Conservation (phyloP, 2,329 filamentous ascomycete genomes). For the Nannizziopsis barbatae region DNA sequence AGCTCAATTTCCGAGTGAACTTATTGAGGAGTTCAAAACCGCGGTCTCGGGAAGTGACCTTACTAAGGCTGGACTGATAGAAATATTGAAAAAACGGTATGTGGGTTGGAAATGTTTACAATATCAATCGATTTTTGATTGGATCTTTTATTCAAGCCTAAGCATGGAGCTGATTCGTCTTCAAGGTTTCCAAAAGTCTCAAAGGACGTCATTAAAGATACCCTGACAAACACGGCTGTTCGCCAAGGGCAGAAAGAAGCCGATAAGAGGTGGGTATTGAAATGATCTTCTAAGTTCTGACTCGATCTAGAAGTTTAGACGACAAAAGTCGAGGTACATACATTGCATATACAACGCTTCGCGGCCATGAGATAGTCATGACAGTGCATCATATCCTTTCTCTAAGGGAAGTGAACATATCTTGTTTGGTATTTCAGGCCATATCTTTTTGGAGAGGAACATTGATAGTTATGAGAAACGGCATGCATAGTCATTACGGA, state of each 20-base stretch:
- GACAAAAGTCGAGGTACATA: no score
- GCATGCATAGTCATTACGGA: no score
- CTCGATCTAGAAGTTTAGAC: no score
- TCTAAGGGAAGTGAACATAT: no score
- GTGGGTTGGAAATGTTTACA: constrained; percentile 16
- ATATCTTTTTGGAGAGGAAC: no score
- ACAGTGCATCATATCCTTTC: no score
- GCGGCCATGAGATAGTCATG: no score
- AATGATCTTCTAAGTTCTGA: constrained; percentile 18
- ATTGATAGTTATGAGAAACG: no score
- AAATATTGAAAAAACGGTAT: constrained; percentile 59
- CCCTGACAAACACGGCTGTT: constrained; percentile 54
- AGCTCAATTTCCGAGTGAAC: constrained; percentile 46
- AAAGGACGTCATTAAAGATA: constrained; percentile 59
- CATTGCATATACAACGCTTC: no score
- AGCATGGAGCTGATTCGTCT: constrained; percentile 11
- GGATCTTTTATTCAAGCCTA: neutral
- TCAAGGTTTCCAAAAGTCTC: constrained; percentile 56
- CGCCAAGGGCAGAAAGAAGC: constrained; percentile 50
- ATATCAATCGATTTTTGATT: neutral
- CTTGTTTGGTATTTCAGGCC: no score
- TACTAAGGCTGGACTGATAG: constrained; percentile 62
- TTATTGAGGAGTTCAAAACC: constrained; percentile 56
- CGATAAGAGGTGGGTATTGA: constrained; percentile 55
- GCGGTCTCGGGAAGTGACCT: constrained; percentile 60